A percentile compares a stretch with the other conserved stretches of the same genome.
Conservation (phyloP, 2,329 filamentous ascomycete species). For the Exophiala aquamarina region DNA sequence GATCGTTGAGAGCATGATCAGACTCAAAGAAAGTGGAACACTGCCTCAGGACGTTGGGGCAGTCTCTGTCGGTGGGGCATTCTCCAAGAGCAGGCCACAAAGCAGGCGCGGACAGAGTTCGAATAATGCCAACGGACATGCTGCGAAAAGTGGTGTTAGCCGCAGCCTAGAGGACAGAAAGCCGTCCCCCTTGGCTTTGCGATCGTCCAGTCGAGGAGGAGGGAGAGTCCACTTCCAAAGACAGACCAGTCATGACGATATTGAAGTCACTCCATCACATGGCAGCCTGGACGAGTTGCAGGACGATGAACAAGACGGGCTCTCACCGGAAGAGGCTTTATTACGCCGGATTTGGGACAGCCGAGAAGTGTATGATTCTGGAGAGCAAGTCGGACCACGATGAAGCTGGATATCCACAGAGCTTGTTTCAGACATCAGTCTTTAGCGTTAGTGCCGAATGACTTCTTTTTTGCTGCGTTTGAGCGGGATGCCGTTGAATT, state of each 20-base stretch:
- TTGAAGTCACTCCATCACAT: conserved; percentile 26
- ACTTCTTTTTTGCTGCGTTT: conserved; percentile 13
- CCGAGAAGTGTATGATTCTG: conserved; percentile 23
- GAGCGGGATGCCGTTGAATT: conserved; percentile 5
- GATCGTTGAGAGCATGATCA: conserved; percentile 42
- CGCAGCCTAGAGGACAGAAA: conserved; percentile 21
- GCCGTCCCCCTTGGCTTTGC: conserved; percentile 10
- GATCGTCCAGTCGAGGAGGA: conserved; percentile 7
- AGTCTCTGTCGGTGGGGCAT: conserved; percentile 2
- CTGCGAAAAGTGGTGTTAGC: conserved; percentile 9
- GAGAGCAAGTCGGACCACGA: conserved; percentile 10
- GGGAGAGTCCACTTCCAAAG: conserved; percentile 27
- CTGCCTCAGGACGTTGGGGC: conserved; percentile 16
- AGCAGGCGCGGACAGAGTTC: conserved; percentile 23
- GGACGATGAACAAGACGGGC: conserved; percentile 24
- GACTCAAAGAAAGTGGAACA: conserved; percentile 30
- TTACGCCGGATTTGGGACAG: conserved; percentile 28
- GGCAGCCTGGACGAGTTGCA: conserved; percentile 22
- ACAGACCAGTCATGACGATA: conserved; percentile 29
- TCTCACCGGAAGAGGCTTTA: conserved; percentile 25
- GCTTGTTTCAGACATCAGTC: background rate
- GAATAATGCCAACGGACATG: conserved; percentile 11
- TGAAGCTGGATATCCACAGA: background rate
- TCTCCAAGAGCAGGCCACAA: conserved; percentile 21
- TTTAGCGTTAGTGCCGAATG: no score